A percentile compares a stretch with the other conserved stretches of the same genome.
phyloP scores from a whole-genome alignment of 2,329 filamentous ascomycete species.

The Cladophialophora chaetospira region DNA sequence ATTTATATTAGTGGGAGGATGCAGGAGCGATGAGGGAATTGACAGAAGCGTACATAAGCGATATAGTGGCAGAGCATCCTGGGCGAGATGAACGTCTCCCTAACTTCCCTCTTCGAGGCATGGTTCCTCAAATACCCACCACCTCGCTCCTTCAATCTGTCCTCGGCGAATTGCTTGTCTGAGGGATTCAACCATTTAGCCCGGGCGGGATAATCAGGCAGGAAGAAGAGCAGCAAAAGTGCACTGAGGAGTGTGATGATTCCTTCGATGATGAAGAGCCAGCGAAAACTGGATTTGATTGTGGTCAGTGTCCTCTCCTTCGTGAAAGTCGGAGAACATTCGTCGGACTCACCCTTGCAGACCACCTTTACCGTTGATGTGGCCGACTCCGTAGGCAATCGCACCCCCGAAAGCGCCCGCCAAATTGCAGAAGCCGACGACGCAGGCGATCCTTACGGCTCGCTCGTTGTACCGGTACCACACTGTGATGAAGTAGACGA shows the following conservation, averaged over 20 bases:
- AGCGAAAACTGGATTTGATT: constrained; percentile 39
- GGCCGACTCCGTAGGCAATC: constrained; percentile 38
- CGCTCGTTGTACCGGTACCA: constrained; percentile 61
- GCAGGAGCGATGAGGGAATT: not conserved
- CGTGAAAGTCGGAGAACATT: not conserved
- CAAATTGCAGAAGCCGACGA: constrained; percentile 57
- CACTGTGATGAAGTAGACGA: constrained; percentile 55
- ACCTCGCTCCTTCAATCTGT: constrained; percentile 49
- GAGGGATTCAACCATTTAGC: constrained; percentile 49
- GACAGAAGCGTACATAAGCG: constrained; percentile 25
- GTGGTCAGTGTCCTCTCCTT: not conserved
- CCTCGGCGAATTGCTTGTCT: constrained; percentile 47
- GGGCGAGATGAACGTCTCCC: constrained; percentile 25
- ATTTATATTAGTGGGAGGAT: too few relatives aligned
- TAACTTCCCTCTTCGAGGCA: constrained; percentile 21
- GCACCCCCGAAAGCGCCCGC: constrained; percentile 56
- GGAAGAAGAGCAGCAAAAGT: constrained; percentile 44
- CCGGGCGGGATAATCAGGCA: constrained; percentile 47
- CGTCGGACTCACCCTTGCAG: constrained; percentile 31
- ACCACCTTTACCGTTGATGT: constrained; percentile 46
- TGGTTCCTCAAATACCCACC: constrained; percentile 29
- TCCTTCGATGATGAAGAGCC: constrained; percentile 37
- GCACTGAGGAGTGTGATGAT: constrained; percentile 42
- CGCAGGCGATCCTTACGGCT: constrained; percentile 60
- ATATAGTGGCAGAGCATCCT: constrained; percentile 31